A percentile compares a stretch with the other conserved stretches of the same genome.
These are phyloP conservation scores for Taphrina populina DNA, from an alignment of 1,139 yeast genomes.

Conservation along the genomic window DNA sequence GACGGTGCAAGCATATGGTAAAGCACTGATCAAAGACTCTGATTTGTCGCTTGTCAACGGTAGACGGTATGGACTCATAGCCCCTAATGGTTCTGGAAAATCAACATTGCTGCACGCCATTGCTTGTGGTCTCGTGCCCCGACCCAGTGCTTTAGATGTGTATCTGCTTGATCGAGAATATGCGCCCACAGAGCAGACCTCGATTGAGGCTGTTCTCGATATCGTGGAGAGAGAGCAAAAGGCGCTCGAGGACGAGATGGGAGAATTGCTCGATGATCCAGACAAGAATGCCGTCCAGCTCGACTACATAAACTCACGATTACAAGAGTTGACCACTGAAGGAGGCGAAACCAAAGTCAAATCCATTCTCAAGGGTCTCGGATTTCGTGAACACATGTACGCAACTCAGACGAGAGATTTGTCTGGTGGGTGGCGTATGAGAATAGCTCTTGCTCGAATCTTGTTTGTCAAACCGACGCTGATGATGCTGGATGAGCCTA, in stretches of 20 bases:
- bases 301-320: conserved; percentile 35
- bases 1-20: conserved; percentile 54
- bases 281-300: conserved; percentile 37
- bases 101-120: conserved; percentile 89
- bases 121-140: conserved; percentile 94
- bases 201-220: conserved; percentile 92
- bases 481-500: conserved; percentile 91
- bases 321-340: conserved; percentile 35
- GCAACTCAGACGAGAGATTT: conserved; percentile 90
- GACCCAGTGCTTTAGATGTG: conserved; percentile 87
- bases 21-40: conserved; percentile 90
- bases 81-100: conserved; percentile 99
- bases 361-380: conserved; percentile 91
- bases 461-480: conserved; percentile 81
- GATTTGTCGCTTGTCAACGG: conserved; percentile 90
- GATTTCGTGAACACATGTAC: conserved; percentile 83
- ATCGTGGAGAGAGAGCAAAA: conserved; percentile 94
- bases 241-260: conserved; percentile 87
- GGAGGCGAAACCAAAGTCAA: conserved; percentile 47
- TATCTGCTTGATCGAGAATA: conserved; percentile 97
- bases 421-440: conserved; percentile 99
- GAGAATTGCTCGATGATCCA: conserved; percentile 52
- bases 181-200: conserved; percentile 85
- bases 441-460: conserved; percentile 84
- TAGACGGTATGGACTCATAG: conserved; percentile 92